Evolutionary conservation across 805 yeast species (phyloP).

Genomic region (Saccharomycopsis olivae): DNA sequence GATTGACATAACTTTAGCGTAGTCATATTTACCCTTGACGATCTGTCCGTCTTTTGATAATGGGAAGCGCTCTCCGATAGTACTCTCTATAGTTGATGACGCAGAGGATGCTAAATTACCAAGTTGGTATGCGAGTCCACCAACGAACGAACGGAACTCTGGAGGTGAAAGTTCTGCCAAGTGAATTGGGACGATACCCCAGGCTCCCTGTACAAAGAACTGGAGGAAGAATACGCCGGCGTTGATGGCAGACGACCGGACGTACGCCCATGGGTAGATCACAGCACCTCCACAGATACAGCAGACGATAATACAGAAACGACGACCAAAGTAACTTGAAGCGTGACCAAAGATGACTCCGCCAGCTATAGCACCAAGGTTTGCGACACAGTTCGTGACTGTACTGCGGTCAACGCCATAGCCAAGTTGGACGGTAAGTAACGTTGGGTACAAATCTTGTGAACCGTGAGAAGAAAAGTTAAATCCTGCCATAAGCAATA

Average conservation of each 20-base stretch:
- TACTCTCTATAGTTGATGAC: slow-evolving; percentile 58
- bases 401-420: slow-evolving; percentile 39
- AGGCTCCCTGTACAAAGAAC: slow-evolving; percentile 59
- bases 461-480: slow-evolving; percentile 68
- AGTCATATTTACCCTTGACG: slow-evolving; percentile 32
- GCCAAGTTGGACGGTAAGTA: slow-evolving; percentile 42
- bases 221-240: slow-evolving; percentile 58
- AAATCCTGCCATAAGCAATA: slow-evolving; percentile 56
- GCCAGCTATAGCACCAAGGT: slow-evolving; percentile 58
- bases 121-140: slow-evolving; percentile 56
- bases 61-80: slow-evolving; percentile 53
- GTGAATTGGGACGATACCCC: slow-evolving; percentile 65
- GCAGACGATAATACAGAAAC: slow-evolving; percentile 42
- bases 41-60: slow-evolving; percentile 27
- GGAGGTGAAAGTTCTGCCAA: slow-evolving; percentile 58
- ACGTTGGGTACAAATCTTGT: slow-evolving; percentile 63
- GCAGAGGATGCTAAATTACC: slow-evolving; percentile 69
- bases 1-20: slow-evolving; percentile 63
- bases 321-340: slow-evolving; percentile 49
- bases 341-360: slow-evolving; percentile 50
- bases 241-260: slow-evolving; percentile 26
- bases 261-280: slow-evolving; percentile 52
- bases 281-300: slow-evolving; percentile 47
- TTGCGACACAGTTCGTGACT: slow-evolving; percentile 52
- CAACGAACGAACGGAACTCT: slow-evolving; percentile 48